A percentile compares a stretch with the other conserved stretches of the same genome.
phyloP scores from a whole-genome alignment of 352 stramenopile species.

The Globisporangium cylindrosporum region DNA sequence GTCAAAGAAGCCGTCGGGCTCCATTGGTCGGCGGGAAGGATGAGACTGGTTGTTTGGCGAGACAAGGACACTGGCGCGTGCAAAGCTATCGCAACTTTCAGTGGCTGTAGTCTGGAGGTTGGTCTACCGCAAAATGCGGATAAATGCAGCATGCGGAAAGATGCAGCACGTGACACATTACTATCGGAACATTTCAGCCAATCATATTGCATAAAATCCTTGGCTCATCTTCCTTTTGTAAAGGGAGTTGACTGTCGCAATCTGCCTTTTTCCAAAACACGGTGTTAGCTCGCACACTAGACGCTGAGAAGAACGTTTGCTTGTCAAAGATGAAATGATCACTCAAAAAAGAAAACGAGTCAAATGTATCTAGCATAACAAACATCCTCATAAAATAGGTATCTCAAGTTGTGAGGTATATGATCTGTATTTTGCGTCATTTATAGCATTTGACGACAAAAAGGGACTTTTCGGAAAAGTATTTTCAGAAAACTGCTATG shows the following conservation, averaged over 20 bases:
- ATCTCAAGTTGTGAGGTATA: too few relatives aligned
- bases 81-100: background rate
- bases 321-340: too few relatives aligned
- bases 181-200: constrained; percentile 6
- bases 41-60: constrained; percentile 1
- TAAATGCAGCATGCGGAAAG: constrained; percentile 5
- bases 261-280: background rate
- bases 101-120: background rate
- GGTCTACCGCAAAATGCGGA: constrained; percentile 3
- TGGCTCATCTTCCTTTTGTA: constrained; percentile 2
- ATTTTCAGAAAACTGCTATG: too few relatives aligned
- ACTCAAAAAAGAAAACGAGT: too few relatives aligned
- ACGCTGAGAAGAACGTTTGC: too few relatives aligned
- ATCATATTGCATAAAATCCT: constrained; percentile 1
- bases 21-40: background rate
- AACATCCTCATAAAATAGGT: too few relatives aligned
- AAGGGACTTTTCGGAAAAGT: too few relatives aligned
- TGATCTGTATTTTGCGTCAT: too few relatives aligned
- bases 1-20: background rate
- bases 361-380: too few relatives aligned
- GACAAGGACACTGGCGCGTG: constrained; percentile 2
- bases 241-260: constrained; percentile 3
- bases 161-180: constrained; percentile 3
- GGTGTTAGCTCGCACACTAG: too few relatives aligned
- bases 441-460: too few relatives aligned